Evolutionary conservation across 2,329 filamentous ascomycete genomes (phyloP).

Genomic region (Trichophaea hybrida): DNA sequence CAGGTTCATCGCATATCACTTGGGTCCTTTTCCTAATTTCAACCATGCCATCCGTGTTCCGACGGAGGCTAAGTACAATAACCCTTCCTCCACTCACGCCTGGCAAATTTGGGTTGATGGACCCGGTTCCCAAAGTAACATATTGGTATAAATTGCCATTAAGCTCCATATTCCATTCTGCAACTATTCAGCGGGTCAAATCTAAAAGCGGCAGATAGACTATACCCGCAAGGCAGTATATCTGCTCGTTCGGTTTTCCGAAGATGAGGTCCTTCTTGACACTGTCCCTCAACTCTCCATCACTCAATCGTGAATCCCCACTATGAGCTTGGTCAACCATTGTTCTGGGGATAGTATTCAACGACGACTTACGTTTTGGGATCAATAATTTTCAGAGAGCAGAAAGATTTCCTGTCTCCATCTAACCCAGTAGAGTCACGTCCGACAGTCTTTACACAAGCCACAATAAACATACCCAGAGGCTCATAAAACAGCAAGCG

Average conservation of each 20-base stretch:
- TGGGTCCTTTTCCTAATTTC: conserved; percentile 25
- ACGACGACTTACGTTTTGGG: conserved; percentile 21
- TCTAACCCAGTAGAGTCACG: not conserved
- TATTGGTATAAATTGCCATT: conserved; percentile 22
- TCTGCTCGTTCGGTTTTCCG: conserved; percentile 25
- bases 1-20: conserved; percentile 24
- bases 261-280: conserved; percentile 25
- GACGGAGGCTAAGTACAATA: conserved; percentile 22
- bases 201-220: not conserved
- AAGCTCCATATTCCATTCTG: conserved; percentile 22
- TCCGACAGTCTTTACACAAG: conserved; percentile 12
- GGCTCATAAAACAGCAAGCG: conserved; percentile 24
- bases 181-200: not conserved
- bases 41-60: conserved; percentile 11
- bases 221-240: conserved; percentile 25
- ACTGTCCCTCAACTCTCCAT: conserved; percentile 23
- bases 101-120: conserved; percentile 13
- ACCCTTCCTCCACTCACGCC: conserved; percentile 22
- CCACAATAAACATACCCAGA: conserved; percentile 24
- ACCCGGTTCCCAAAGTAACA: conserved; percentile 25
- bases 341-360: not conserved
- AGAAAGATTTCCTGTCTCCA: conserved; percentile 12
- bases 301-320: conserved; percentile 14
- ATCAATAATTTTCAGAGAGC: conserved; percentile 24
- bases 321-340: conserved; percentile 8